Evolutionary conservation across 768 basidiomycete species (phyloP), one percentile per base, ranked within the genome.

Genomic region (Russula sp.): DNA sequence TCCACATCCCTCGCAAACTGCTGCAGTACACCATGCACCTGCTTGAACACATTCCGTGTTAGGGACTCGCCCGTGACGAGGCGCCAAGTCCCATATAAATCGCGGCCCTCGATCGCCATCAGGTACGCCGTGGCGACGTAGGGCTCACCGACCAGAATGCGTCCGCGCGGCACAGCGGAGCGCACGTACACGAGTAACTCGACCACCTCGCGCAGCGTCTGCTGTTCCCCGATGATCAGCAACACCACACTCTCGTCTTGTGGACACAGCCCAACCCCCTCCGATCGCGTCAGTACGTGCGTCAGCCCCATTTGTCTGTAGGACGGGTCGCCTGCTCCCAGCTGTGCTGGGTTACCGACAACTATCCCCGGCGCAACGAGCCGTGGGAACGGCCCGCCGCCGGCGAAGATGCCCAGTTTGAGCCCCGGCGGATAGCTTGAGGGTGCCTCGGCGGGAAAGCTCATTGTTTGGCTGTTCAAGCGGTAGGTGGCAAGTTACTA

Each of bases 311-410:
- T 35, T 5, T 53, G 18, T 18, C 2, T 58, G 27, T 58, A 58
- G 47, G 45, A 35, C 7, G 52, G 34, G 44, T 47, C 52, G 16
- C 8, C n/a, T 8, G 59, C n/a, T 52, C 20, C 6, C 14, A 54
- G 31, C 0, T n/a, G 52, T 1, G n/a, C 34, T 5, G 35, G 55
- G 42, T 57, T 44, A 22, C 42, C 55, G 11, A 62, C 49, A 32
- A 62, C 49, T 42, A 62, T 62, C 3, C 62, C 55, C 0, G 55
- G 62, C 18, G 56, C 62, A 34, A 52, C 56, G 16, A 62, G 56
- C 4, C 62, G 53, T 42, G 62, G 61, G 27, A 62, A 62, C 9
- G 55, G 62, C 34, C 56, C 55, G n/a, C 61, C 60, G 27, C 53
- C 53, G 1, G 60, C 53, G 16, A 61, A 61, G 47, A 61, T 45